Percentiles rank a stretch among this genome's conserved stretches.
phyloP scores from a whole-genome alignment of 768 basidiomycete genomes.

The Boletus reticuloceps region DNA sequence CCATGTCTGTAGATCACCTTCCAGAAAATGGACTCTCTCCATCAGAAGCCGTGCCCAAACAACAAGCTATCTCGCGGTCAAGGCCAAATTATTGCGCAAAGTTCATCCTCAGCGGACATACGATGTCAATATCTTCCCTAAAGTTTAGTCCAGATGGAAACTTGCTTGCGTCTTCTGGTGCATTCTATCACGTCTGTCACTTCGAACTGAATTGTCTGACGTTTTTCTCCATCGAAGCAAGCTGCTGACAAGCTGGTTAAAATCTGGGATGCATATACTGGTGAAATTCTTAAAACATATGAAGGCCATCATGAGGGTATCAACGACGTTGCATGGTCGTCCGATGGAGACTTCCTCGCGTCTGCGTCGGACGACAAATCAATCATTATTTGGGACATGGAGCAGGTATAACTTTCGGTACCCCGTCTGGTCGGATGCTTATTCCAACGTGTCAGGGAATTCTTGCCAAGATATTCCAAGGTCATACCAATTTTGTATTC shows the following conservation, averaged over 20 bases:
- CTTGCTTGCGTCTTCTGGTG: constrained; percentile 82
- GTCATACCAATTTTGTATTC: constrained; percentile 94
- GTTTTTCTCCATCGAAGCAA: constrained; percentile 44
- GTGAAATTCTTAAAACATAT: constrained; percentile 70
- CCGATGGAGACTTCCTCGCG: constrained; percentile 77
- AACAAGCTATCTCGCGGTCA: constrained; percentile 4
- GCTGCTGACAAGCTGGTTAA: constrained; percentile 84
- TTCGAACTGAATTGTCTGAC: constrained; percentile 8
- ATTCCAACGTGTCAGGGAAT: constrained; percentile 41
- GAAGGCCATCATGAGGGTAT: constrained; percentile 79
- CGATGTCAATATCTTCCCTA: constrained; percentile 74
- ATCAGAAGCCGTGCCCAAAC: not conserved
- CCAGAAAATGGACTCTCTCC: constrained; percentile 1
- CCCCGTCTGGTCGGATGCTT: not conserved
- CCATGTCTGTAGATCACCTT: constrained; percentile 5
- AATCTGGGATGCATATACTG: constrained; percentile 73
- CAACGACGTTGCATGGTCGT: constrained; percentile 88
- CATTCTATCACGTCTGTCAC: constrained; percentile 26
- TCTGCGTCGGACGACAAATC: constrained; percentile 94
- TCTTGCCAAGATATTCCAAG: constrained; percentile 63
- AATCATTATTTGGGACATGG: constrained; percentile 80
- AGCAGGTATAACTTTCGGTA: constrained; percentile 42
- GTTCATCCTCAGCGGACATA: constrained; percentile 78
- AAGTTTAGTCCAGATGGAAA: constrained; percentile 88
- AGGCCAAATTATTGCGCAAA: constrained; percentile 56